These are phyloP conservation scores for Apophysomyces ossiformis DNA, from an alignment of 371 early-diverging fungal genomes.

Conservation along the genomic window DNA sequence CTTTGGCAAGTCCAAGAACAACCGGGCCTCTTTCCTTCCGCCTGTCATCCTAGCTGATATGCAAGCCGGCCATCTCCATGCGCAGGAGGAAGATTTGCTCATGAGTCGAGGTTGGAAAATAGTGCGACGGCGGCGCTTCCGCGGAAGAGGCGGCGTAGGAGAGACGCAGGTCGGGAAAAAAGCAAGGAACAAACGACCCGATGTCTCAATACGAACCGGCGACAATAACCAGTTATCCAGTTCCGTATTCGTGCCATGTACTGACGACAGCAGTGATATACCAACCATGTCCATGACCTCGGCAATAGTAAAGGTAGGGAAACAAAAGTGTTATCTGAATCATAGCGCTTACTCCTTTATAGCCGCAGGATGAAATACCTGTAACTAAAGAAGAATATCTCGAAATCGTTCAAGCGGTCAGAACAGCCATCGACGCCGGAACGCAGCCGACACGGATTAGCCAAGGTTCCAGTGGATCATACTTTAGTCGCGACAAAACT, in stretches of 20 bases:
- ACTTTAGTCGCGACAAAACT: conserved; percentile 78
- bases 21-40: conserved; percentile 34
- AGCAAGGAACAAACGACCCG: conserved; percentile 1
- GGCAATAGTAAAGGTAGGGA: background rate
- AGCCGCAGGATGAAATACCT: conserved; percentile 40
- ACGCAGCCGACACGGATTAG: conserved; percentile 73
- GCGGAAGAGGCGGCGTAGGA: conserved; percentile 35
- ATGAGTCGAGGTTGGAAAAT: conserved; percentile 45
- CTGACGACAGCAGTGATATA: conserved; percentile 8
- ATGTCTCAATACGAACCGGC: conserved; percentile 15
- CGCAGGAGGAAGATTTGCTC: conserved; percentile 17
- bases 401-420: conserved; percentile 71
- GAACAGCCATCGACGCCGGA: conserved; percentile 68
- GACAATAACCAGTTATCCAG: conserved; percentile 44
- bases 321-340: conserved; percentile 18
- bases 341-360: background rate
- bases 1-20: conserved; percentile 33
- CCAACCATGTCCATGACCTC: conserved; percentile 12
- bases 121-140: conserved; percentile 36
- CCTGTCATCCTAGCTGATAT: conserved; percentile 49
- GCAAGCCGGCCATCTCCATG: conserved; percentile 43
- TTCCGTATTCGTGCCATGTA: conserved; percentile 46
- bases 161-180: conserved; percentile 24
- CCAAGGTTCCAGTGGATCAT: conserved; percentile 89
- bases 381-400: conserved; percentile 53